Percentiles rank a stretch among this genome's conserved stretches.
phyloP scores from a whole-genome alignment of 331 rosid genomes.

The Quercus lobata region DNA sequence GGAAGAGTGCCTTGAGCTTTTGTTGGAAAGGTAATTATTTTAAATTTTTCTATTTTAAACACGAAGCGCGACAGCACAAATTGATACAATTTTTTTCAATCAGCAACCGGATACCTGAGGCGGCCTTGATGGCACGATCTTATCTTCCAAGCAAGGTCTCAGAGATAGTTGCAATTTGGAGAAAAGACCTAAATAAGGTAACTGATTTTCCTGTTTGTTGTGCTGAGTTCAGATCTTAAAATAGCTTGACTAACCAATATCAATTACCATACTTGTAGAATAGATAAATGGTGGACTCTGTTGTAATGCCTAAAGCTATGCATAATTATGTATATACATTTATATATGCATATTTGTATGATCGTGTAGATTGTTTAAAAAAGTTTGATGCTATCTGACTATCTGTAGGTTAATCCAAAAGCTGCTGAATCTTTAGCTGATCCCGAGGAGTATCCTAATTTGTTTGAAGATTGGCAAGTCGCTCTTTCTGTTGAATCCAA shows the following conservation, averaged over 20 bases:
- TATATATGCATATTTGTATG: background rate
- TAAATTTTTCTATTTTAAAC: background rate
- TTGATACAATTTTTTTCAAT: conserved; percentile 18
- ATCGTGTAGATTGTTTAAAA: background rate
- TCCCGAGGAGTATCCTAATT: conserved; percentile 95
- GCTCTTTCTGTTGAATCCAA: conserved; percentile 89
- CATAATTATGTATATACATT: background rate
- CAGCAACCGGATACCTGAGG: conserved; percentile 99
- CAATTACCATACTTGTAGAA: background rate
- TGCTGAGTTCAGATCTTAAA: background rate
- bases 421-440: conserved; percentile 98
- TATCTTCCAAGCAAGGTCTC: conserved; percentile 99
- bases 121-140: conserved; percentile 97
- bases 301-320: background rate
- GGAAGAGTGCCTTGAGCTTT: conserved; percentile 94
- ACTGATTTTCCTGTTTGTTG: conserved; percentile 5
- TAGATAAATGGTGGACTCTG: background rate
- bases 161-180: conserved; percentile 95
- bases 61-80: background rate
- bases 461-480: conserved; percentile 96
- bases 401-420: conserved; percentile 76
- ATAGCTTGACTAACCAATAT: background rate
- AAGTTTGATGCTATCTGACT: conserved; percentile 2
- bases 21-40: conserved; percentile 78
- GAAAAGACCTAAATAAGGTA: conserved; percentile 94